Evolutionary conservation across 495 filamentous ascomycete genomes (phyloP), one percentile per base, ranked within the genome.

Genomic region (Penicillium macrosclerotiorum): DNA sequence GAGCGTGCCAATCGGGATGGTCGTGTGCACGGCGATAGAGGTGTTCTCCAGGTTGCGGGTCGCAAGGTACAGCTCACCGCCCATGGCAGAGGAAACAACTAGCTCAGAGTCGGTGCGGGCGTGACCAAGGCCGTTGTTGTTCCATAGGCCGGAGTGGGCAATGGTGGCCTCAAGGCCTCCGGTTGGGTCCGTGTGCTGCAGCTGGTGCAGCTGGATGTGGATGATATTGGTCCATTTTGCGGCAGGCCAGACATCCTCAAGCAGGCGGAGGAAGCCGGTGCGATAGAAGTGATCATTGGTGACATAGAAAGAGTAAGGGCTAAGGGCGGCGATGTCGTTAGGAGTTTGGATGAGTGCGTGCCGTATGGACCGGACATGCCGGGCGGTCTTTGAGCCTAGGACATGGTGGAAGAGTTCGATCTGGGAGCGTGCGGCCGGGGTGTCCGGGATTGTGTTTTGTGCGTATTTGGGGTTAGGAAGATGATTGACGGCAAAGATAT

Each of bases 401-500:
- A 74, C 58, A 47, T 85, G 78, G 38, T 76, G 73, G 54, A 85
- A 84, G 14, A 84, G 42, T 49, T 85, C 80, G 29, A 85, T 58
- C 18, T 78, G 77, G 0, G 81, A 81, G 5, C 66, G 65, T 4
- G 70, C 65, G 32, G 70, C 65, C 17, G 56, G 60, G 3, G 59
- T 46, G 0, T 52, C 37, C 13, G 59, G 40, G 17, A 22, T 8
- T 8, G 25, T 7, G 39, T 37, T 16, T 51, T 35, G 36, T 17
- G 35, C 42, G 58, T 65, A 71, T 3, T 59, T 61, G 0, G 68
- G 67, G 43, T 80, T 78, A 0, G 75, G 63, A 14, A 74, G 41
- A 34, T 85, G 81, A 46, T 85, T 85, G 34, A 84, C 57, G 6
- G 74, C 81, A 43, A 76, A 79, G 49, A 84, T 78, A 57, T 81